Base-by-base conservation (phyloP, 2,329 filamentous ascomycete genomes). In the Arthrinium phaeospermum region DNA sequence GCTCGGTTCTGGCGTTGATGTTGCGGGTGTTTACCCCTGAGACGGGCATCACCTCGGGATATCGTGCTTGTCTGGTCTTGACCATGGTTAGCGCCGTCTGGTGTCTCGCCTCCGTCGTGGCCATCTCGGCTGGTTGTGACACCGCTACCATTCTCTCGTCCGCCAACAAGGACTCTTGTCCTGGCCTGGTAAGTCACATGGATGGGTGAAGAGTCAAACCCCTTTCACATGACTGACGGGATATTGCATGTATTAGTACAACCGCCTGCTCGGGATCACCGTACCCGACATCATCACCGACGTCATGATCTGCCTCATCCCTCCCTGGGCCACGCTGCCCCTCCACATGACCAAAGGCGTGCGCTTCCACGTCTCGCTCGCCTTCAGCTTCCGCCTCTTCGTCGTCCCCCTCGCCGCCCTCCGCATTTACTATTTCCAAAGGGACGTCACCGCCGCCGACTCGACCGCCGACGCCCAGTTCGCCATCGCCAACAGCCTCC, bases 321-420 rank as follows among this genome's bases (percentile, higher is more conserved):
- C 75, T 0, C 44, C 74, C 10, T 37, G 64, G n/a, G 69, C 76
- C 34, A 71, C 72, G 0, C 74, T 71, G 73, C 51, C 70, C 0
- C 72, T 77, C 69, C 73, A 74, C 69, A 77, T 77, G 75, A 71
- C 73, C 1, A 19, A 68, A 0, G n/a, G 49, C 7, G 69, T 75
- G 6, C 75, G 77, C 24, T 67, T 71, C n/a, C 71, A 76, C 51
- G 74, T 77, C 30, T 69, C 74, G 24, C 68, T 75, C 24, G 76
- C 73, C 22, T 77, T 77, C 47, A 69, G 73, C n/a, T 76, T 77
- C 45, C 75, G 76, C 4, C 49, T 76, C n/a, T 72, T 73, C 12
- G 72, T 77, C 6, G 61, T 77, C 34, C 69, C 68, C 34, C 57
- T 76, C 16, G 71, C 76, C 1, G 67, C 41, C 4, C 22, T 75